These are phyloP conservation scores for Yamadazyma akitaensis DNA, from an alignment of 805 yeast genomes.

Conservation along the genomic window DNA sequence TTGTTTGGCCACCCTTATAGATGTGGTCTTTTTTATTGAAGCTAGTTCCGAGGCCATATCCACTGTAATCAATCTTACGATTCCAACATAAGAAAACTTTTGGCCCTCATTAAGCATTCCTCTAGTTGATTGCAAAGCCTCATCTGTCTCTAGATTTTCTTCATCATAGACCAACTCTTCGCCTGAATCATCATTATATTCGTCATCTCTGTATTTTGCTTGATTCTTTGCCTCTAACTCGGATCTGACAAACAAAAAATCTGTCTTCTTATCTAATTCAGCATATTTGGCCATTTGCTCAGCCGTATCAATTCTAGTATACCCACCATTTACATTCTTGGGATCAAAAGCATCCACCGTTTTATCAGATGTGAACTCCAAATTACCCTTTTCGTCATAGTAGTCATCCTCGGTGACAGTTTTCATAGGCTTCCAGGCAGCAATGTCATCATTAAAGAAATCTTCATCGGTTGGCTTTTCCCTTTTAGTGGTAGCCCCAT, in stretches of 20 bases:
- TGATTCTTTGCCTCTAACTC: constrained; percentile 1
- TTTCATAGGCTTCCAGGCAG: constrained; percentile 80
- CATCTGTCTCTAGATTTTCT: constrained; percentile 47
- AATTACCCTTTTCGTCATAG: constrained; percentile 76
- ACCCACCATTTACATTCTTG: constrained; percentile 56
- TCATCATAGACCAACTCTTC: constrained; percentile 27
- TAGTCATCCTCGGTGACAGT: constrained; percentile 73
- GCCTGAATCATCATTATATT: constrained; percentile 18
- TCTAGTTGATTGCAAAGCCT: constrained; percentile 76
- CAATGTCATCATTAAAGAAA: constrained; percentile 37
- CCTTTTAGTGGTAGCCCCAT: not conserved
- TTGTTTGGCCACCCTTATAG: constrained; percentile 53
- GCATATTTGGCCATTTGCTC: constrained; percentile 76
- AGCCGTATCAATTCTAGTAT: constrained; percentile 84
- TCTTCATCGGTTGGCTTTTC: constrained; percentile 18
- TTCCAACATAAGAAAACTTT: constrained; percentile 87
- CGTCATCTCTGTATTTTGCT: constrained; percentile 26
- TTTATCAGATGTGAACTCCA: constrained; percentile 37
- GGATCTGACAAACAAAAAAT: constrained; percentile 42
- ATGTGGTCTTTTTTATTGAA: constrained; percentile 47
- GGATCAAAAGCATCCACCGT: constrained; percentile 28
- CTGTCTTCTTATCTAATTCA: constrained; percentile 49
- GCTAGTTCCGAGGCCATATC: constrained; percentile 84
- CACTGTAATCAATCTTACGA: constrained; percentile 69
- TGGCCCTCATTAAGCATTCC: constrained; percentile 78